These are phyloP conservation scores for Metschnikowia hibisci DNA, from an alignment of 805 yeast genomes.

Conservation along the genomic window DNA sequence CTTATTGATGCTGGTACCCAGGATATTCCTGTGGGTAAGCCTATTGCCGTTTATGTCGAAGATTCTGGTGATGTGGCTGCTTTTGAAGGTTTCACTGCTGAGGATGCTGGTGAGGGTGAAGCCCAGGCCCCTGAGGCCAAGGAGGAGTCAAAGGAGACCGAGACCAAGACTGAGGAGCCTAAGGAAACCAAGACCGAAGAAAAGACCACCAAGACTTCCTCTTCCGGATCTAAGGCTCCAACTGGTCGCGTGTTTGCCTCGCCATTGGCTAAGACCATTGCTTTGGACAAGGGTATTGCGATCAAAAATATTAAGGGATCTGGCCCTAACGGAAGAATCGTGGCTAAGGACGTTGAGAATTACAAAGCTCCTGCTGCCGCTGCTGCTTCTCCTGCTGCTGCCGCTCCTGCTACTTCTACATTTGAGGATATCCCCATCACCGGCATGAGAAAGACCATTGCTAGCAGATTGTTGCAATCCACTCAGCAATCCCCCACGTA, in stretches of 20 bases:
- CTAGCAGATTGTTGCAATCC: constrained; percentile 80
- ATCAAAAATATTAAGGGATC: constrained; percentile 83
- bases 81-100: constrained; percentile 78
- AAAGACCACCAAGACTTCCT: constrained; percentile 25
- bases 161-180: constrained; percentile 25
- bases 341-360: constrained; percentile 84
- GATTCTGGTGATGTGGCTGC: constrained; percentile 80
- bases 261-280: constrained; percentile 90
- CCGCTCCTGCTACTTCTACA: constrained; percentile 50
- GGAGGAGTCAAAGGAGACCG: constrained; percentile 26
- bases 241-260: constrained; percentile 84
- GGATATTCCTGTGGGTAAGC: constrained; percentile 90
- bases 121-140: constrained; percentile 45
- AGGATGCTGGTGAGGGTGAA: constrained; percentile 62
- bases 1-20: constrained; percentile 79
- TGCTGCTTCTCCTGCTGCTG: constrained; percentile 38
- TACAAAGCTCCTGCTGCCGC: constrained; percentile 46
- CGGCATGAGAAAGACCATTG: constrained; percentile 91
- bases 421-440: constrained; percentile 84
- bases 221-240: constrained; percentile 38
- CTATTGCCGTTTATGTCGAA: constrained; percentile 96
- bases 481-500: constrained; percentile 87
- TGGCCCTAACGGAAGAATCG: constrained; percentile 94
- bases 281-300: constrained; percentile 86
- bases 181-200: constrained; percentile 21